Conservation (phyloP, 352 stramenopile genomes). For the Phytophthora syringae region DNA sequence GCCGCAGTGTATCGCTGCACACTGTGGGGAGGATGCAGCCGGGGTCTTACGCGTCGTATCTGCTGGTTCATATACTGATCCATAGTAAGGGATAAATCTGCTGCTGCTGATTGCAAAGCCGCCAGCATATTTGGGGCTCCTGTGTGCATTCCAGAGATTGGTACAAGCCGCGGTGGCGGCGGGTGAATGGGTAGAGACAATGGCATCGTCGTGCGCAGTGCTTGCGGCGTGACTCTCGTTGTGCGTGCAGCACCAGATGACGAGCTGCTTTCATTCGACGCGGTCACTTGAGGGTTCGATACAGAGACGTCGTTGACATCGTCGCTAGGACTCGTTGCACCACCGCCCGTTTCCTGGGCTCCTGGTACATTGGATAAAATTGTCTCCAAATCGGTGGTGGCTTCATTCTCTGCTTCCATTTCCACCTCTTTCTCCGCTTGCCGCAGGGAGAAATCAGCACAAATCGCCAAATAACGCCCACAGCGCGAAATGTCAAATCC, state of each 20-base stretch:
- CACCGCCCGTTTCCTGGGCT: slow-evolving; percentile 60
- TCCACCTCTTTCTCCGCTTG: slow-evolving; percentile 90
- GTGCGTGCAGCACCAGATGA: slow-evolving; percentile 28
- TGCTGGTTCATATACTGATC: slow-evolving; percentile 87
- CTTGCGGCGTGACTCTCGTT: slow-evolving; percentile 10
- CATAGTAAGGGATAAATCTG: slow-evolving; percentile 71
- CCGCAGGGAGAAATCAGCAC: slow-evolving; percentile 93
- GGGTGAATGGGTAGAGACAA: slow-evolving; percentile 46
- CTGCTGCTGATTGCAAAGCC: slow-evolving; percentile 64
- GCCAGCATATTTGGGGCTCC: slow-evolving; percentile 63
- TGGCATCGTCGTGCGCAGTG: slow-evolving; percentile 31
- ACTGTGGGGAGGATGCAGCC: slow-evolving; percentile 54
- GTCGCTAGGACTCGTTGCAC: slow-evolving; percentile 63
- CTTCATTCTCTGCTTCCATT: slow-evolving; percentile 79
- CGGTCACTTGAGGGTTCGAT: slow-evolving; percentile 41
- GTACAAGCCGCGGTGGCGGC: slow-evolving; percentile 43
- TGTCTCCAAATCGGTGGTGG: slow-evolving; percentile 73
- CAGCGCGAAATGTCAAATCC: slow-evolving; percentile 97
- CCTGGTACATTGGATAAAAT: slow-evolving; percentile 66
- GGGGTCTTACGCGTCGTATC: slow-evolving; percentile 77
- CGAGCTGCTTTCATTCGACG: slow-evolving; percentile 47
- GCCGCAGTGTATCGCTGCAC: slow-evolving; percentile 43
- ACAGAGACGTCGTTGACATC: slow-evolving; percentile 71
- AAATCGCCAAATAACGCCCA: slow-evolving; percentile 94
- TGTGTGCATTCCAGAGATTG: slow-evolving; percentile 39